Conservation (phyloP, 495 filamentous ascomycete species). For the Aspergillus funiculosus region DNA sequence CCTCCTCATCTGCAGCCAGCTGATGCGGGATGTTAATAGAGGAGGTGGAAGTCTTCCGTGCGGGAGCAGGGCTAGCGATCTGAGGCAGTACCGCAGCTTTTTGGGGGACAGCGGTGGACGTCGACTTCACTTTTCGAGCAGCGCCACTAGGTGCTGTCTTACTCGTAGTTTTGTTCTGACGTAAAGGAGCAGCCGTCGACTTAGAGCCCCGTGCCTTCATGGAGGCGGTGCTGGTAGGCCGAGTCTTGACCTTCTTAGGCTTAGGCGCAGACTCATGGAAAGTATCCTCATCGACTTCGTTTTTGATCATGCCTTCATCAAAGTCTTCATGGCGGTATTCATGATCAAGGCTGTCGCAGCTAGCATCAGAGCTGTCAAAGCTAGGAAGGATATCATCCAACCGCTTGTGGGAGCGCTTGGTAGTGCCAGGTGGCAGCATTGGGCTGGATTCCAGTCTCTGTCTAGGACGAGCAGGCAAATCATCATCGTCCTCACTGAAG, state of each 20-base stretch:
- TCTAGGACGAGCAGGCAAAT: conserved; percentile 55
- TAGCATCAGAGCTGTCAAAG: conserved; percentile 66
- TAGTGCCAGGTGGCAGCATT: conserved; percentile 44
- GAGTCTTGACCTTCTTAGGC: conserved; percentile 43
- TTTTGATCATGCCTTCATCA: conserved; percentile 51
- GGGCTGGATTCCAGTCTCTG: conserved; percentile 57
- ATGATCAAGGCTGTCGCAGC: conserved; percentile 53
- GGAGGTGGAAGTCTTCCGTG: conserved; percentile 72
- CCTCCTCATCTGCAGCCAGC: conserved; percentile 78
- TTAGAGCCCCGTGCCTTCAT: conserved; percentile 35
- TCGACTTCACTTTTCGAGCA: conserved; percentile 54
- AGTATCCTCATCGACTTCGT: conserved; percentile 45
- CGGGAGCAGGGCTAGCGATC: conserved; percentile 51
- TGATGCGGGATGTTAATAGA: conserved; percentile 61
- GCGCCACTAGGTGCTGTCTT: conserved; percentile 38
- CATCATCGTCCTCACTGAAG: conserved; percentile 64
- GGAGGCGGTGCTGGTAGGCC: conserved; percentile 25
- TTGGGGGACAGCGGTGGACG: conserved; percentile 27
- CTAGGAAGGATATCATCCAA: conserved; percentile 59
- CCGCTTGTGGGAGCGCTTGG: conserved; percentile 51
- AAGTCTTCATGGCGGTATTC: conserved; percentile 54
- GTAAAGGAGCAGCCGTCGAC: conserved; percentile 33
- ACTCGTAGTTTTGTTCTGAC: conserved; percentile 36
- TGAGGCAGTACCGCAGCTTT: conserved; percentile 64
- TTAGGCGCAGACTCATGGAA: conserved; percentile 39